Conservation (phyloP, 768 basidiomycete genomes). For the Lentinula detonsa region DNA sequence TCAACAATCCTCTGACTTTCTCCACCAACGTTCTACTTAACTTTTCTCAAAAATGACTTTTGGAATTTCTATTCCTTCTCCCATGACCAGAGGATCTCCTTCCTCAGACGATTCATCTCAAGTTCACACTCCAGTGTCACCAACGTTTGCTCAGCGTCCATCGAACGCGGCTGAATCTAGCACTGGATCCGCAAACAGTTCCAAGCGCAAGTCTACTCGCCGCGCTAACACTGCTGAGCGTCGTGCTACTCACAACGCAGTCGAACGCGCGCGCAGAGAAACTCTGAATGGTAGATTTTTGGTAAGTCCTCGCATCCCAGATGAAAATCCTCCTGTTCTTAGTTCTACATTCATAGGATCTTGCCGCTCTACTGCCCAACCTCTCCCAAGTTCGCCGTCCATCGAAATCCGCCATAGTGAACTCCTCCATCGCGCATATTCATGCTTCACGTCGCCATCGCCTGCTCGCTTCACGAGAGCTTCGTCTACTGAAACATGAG, state of each 20-base stretch:
- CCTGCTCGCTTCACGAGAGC: constrained; percentile 73
- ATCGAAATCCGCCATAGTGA: constrained; percentile 95
- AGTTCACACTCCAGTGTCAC: constrained; percentile 38
- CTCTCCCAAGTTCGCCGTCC: constrained; percentile 89
- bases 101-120: constrained; percentile 36
- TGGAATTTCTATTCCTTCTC: constrained; percentile 30
- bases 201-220: constrained; percentile 77
- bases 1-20: constrained; percentile 17
- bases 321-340: not conserved
- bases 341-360: constrained; percentile 48
- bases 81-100: constrained; percentile 31
- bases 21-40: constrained; percentile 36
- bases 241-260: constrained; percentile 94
- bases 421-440: constrained; percentile 88
- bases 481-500: constrained; percentile 75
- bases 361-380: constrained; percentile 87
- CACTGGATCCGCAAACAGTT: constrained; percentile 10
- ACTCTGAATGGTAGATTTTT: constrained; percentile 91
- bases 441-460: constrained; percentile 80
- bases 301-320: constrained; percentile 33
- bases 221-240: constrained; percentile 96
- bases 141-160: constrained; percentile 25
- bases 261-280: constrained; percentile 90
- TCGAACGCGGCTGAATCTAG: constrained; percentile 14
- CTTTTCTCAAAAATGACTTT: constrained; percentile 33